phyloP scores from a whole-genome alignment of 345 rosid species.

The Stellera chamaejasme region DNA sequence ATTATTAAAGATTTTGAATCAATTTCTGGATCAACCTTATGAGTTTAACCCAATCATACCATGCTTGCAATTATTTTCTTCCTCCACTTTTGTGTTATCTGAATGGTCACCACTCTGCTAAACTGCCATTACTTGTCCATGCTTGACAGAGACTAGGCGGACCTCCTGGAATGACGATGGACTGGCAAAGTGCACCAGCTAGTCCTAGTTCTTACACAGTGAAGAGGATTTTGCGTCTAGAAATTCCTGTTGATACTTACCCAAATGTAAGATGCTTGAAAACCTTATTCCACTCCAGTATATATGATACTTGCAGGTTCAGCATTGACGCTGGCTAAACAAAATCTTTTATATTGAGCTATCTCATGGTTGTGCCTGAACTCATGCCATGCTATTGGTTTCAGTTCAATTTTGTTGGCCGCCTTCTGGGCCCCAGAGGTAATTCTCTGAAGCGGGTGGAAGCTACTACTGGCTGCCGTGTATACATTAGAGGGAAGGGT shows the following conservation, averaged over 20 bases:
- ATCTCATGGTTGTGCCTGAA: no score
- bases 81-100: no score
- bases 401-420: conserved; percentile 97
- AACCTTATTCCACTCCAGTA: conserved; percentile 3
- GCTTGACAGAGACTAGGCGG: conserved; percentile 68
- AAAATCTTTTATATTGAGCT: no score
- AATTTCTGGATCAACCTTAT: no score
- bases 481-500: conserved; percentile 95
- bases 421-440: conserved; percentile 97
- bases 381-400: conserved; percentile 5
- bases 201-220: conserved; percentile 91
- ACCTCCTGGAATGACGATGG: conserved; percentile 96
- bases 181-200: conserved; percentile 97
- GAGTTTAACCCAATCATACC: no score
- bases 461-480: conserved; percentile 98
- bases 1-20: no score
- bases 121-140: not conserved
- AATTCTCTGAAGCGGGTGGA: conserved; percentile 97
- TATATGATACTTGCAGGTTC: not conserved
- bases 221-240: conserved; percentile 94
- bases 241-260: conserved; percentile 93
- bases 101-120: no score
- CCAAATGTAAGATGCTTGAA: conserved; percentile 43
- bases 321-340: no score
- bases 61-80: no score